Percentiles rank a stretch among this genome's conserved stretches.
These are phyloP conservation scores for Ophiostoma sp. DNA, from an alignment of 2,329 filamentous ascomycete genomes.

Conservation along the genomic window DNA sequence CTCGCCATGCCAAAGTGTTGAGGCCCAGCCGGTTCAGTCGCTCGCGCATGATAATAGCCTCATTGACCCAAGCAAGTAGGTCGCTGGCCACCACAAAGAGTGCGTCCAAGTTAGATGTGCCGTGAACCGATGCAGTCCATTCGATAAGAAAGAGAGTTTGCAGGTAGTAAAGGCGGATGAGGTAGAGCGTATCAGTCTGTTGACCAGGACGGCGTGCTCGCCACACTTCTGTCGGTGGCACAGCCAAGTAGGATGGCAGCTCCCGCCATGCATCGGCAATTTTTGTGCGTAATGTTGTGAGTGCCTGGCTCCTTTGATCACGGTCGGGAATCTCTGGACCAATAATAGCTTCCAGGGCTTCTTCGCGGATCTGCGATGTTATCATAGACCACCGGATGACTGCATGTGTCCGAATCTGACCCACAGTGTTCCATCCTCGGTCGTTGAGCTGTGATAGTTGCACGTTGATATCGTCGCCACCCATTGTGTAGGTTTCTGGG, in stretches of 20 bases:
- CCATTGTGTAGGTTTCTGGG: neutral
- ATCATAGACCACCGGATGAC: constrained; percentile 25
- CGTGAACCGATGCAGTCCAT: constrained; percentile 20
- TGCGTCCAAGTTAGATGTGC: constrained; percentile 8
- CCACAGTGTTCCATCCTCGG: constrained; percentile 54
- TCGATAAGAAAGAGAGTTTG: constrained; percentile 23
- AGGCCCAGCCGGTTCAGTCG: constrained; percentile 20
- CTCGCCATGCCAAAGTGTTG: constrained; percentile 22
- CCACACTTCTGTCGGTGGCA: constrained; percentile 15
- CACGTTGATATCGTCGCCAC: constrained; percentile 41
- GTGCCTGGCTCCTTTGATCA: neutral
- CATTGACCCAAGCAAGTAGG: constrained; percentile 24
- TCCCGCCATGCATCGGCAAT: constrained; percentile 18
- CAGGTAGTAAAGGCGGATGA: constrained; percentile 23
- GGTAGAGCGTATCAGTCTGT: constrained; percentile 19
- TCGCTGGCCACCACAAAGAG: constrained; percentile 23
- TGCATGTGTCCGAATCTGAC: constrained; percentile 35
- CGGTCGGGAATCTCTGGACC: constrained; percentile 4
- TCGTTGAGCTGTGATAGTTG: constrained; percentile 42
- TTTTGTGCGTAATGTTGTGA: neutral
- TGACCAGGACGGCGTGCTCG: neutral
- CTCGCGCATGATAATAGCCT: constrained; percentile 22
- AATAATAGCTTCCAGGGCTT: constrained; percentile 18
- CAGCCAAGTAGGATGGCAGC: constrained; percentile 14
- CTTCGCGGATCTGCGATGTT: constrained; percentile 24